Evolutionary conservation across 352 stramenopile genomes (phyloP), one percentile per base, ranked within the genome.

Genomic region (Pythium phragmiticola): DNA sequence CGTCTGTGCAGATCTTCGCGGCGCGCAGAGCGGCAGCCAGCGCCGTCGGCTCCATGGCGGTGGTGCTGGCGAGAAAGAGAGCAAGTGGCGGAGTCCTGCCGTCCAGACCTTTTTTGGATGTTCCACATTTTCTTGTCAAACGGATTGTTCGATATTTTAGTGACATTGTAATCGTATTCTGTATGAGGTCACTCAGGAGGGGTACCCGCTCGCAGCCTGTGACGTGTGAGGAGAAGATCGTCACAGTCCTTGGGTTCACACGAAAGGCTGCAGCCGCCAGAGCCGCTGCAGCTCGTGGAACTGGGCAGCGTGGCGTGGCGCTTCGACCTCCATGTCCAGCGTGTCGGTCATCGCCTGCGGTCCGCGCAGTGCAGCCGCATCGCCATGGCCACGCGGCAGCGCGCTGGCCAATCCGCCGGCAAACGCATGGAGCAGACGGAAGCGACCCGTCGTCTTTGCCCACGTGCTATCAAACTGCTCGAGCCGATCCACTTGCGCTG

Each of bases 341-440:
- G 16, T 26, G 4, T 23, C 48, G 5, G n/a, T 52, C 16, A 26
- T 53, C 4, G 28, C 8, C n/a, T 9, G 51, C 14, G 26, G n/a
- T 6, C 14, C 36, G 28, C 46, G 19, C 46, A 33, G 16, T 9
- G 19, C 28, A 33, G 4, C 33, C 4, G 4, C 17, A 16, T 0
- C 49, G 69, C 53, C 13, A 23, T 51, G 16, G 42, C 21, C 28
- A 45, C 28, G 42, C 9, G 61, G 36, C 77, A 80, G 3, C 36
- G 82, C 69, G 33, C 74, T 88, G 23, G 82, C 82, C 16, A 90
- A 72, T 0, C 79, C 79, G 2, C 76, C 82, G 0, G 77, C 82
- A 48, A 90, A 88, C 21, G 66, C 65, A 63, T 89, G 77, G 12
- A 90, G 71, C 33, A 70, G 46, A 21, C 65, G 68, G 41, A 88